Evolutionary conservation across 305 asterid species (phyloP).

Genomic region (Rubia balearica): DNA sequence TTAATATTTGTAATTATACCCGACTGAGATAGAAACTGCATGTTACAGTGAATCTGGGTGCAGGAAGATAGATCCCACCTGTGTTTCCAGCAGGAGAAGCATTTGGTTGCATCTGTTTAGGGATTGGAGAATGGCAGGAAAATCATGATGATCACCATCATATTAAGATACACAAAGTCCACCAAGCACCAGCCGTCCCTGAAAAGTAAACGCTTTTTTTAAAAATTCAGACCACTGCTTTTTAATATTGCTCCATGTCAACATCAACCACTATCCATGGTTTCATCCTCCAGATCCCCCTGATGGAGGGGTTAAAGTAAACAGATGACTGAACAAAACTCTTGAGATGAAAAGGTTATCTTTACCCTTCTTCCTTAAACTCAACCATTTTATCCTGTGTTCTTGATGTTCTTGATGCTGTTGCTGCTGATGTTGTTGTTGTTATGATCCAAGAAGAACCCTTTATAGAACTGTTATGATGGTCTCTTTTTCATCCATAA

Average conservation of each 20-base stretch:
- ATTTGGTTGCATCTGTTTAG: conserved; percentile 11
- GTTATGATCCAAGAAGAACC: conserved; percentile 31
- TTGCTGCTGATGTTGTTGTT: conserved; percentile 25
- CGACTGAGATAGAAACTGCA: background rate
- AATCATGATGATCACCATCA: background rate
- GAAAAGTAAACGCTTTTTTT: conserved; percentile 74
- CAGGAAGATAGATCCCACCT: background rate
- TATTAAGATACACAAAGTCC: conserved; percentile 40
- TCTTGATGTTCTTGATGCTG: conserved; percentile 19
- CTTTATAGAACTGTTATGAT: conserved; percentile 38
- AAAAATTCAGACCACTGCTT: conserved; percentile 45
- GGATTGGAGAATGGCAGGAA: conserved; percentile 4
- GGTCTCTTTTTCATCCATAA: conserved; percentile 31
- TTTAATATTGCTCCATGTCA: conserved; percentile 65
- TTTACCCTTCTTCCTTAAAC: conserved; percentile 23
- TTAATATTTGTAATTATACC: background rate
- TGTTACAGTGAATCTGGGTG: background rate
- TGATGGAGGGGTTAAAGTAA: conserved; percentile 14
- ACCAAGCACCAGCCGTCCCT: conserved; percentile 46
- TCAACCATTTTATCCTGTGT: conserved; percentile 24
- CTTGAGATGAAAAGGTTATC: conserved; percentile 30
- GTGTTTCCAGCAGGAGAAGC: conserved; percentile 8
- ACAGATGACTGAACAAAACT: conserved; percentile 13
- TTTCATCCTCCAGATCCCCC: background rate
- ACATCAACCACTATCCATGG: conserved; percentile 55